Conservation (phyloP, 1,284 basidiomycete genomes). For the Xerocomus amazonicus region DNA sequence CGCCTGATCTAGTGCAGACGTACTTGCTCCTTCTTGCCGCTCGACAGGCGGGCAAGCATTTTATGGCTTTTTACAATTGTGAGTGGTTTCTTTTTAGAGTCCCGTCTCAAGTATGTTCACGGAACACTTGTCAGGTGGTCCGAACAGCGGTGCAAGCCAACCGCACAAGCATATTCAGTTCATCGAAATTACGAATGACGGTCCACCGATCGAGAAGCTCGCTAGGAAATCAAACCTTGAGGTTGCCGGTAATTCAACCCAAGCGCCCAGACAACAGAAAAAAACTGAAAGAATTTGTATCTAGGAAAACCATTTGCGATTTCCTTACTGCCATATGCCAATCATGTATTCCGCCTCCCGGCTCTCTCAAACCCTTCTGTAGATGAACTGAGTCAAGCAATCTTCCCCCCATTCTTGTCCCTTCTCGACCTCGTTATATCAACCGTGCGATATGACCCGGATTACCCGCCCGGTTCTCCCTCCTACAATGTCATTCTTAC, state of each 20-base stretch:
- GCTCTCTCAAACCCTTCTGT: constrained; percentile 43
- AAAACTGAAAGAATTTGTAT: constrained; percentile 12
- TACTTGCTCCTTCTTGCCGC: constrained; percentile 72
- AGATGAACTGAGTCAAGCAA: constrained; percentile 48
- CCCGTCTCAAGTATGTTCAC: neutral
- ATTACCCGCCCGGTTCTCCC: constrained; percentile 56
- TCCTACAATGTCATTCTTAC: constrained; percentile 86
- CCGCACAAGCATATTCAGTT: constrained; percentile 86
- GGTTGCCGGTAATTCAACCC: constrained; percentile 27
- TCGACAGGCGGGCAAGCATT: constrained; percentile 50
- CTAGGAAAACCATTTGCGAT: constrained; percentile 74
- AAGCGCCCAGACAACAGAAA: neutral
- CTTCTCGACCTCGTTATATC: constrained; percentile 78
- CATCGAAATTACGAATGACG: constrained; percentile 53
- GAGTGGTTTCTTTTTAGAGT: constrained; percentile 12
- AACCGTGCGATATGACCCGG: constrained; percentile 62
- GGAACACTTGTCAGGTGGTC: constrained; percentile 51
- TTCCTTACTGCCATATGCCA: constrained; percentile 68
- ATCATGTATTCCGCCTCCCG: constrained; percentile 71
- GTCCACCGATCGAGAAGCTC: constrained; percentile 72
- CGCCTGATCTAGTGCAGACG: constrained; percentile 70
- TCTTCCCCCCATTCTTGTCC: constrained; percentile 67
- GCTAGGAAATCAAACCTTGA: constrained; percentile 58
- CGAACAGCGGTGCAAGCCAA: constrained; percentile 82
- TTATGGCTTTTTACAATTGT: constrained; percentile 89